These are phyloP conservation scores for Cyberlindnera nakhonratchasimensis DNA, from an alignment of 805 yeast species.

Conservation along the genomic window DNA sequence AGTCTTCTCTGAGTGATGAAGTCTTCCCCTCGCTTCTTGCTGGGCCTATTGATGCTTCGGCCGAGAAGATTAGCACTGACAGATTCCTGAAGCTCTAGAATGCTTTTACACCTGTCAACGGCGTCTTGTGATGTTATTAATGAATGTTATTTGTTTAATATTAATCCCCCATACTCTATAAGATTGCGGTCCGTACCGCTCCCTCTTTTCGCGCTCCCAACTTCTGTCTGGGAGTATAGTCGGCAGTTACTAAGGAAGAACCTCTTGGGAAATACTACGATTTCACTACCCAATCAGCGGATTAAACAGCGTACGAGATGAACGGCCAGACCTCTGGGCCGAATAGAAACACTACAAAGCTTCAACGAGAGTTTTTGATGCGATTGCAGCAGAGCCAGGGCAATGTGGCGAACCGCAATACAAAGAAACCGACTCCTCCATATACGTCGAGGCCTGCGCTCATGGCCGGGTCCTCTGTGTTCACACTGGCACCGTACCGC, in stretches of 20 bases:
- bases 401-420: conserved; percentile 14
- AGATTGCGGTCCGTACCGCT: conserved; percentile 7
- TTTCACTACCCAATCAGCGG: neutral
- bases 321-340: conserved; percentile 1
- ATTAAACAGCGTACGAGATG: neutral
- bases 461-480: conserved; percentile 52
- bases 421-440: conserved; percentile 10
- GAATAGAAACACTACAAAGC: conserved; percentile 14
- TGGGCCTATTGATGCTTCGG: too few relatives aligned
- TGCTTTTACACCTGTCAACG: neutral
- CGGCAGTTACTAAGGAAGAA: neutral
- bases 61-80: neutral
- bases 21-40: neutral
- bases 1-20: neutral
- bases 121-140: neutral
- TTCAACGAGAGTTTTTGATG: conserved; percentile 25
- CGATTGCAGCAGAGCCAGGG: conserved; percentile 19
- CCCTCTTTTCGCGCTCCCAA: neutral
- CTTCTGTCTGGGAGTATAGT: neutral
- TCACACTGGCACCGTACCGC: conserved; percentile 57
- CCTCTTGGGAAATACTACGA: neutral
- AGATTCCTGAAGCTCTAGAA: neutral
- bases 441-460: conserved; percentile 36
- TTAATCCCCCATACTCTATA: too few relatives aligned
- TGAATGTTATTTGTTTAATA: too few relatives aligned